A percentile compares a stretch with the other conserved stretches of the same genome.
These are phyloP conservation scores for Pezicula neosporulosa DNA, from an alignment of 2,329 filamentous ascomycete genomes.

Conservation along the genomic window DNA sequence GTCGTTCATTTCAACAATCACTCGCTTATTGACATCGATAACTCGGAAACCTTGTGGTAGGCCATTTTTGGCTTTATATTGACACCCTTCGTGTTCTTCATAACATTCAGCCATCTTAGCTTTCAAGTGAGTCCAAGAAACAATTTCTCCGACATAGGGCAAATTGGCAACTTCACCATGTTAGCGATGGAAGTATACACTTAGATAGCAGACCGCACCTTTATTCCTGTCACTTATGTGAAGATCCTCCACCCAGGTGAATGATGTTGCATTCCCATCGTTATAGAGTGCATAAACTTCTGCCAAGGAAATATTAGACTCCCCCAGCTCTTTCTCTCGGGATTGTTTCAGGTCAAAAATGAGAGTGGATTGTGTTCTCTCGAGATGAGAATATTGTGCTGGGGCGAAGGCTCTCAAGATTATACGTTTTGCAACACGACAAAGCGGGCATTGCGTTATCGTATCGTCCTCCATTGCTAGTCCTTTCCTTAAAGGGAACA, in stretches of 20 bases:
- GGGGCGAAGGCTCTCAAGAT: background rate
- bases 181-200: background rate
- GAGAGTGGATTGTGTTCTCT: background rate
- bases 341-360: background rate
- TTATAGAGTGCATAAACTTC: background rate
- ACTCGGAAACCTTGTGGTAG: conserved; percentile 2
- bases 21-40: conserved; percentile 1
- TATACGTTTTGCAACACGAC: background rate
- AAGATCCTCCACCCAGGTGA: conserved; percentile 1
- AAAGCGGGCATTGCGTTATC: conserved; percentile 2
- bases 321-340: background rate
- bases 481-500: conserved; percentile 1
- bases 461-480: background rate
- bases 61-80: background rate
- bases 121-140: conserved; percentile 2
- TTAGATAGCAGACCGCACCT: background rate
- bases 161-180: background rate
- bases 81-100: background rate
- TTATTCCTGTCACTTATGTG: conserved; percentile 1
- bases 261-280: background rate
- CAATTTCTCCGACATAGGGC: background rate
- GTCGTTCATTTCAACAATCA: background rate
- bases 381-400: background rate
- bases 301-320: background rate
- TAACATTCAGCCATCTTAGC: background rate